These are phyloP conservation scores for Populus ilicifolia DNA, from an alignment of 345 rosid species.

Conservation along the genomic window DNA sequence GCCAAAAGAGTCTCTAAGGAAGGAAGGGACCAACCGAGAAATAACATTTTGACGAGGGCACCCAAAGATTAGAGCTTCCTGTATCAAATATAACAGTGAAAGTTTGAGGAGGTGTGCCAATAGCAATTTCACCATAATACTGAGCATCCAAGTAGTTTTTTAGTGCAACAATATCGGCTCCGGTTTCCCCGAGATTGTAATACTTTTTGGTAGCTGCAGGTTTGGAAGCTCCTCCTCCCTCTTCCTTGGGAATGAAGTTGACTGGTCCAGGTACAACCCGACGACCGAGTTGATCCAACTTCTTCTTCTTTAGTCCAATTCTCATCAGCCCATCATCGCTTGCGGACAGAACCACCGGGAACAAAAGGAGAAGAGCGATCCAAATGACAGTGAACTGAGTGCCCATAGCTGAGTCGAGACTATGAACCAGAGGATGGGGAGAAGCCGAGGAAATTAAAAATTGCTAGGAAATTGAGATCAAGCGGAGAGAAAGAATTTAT, in stretches of 20 bases:
- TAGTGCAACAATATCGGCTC: slow-evolving; percentile 10
- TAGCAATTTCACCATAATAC: slow-evolving; percentile 30
- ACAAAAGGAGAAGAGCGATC: slow-evolving; percentile 30
- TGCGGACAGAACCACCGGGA: slow-evolving; percentile 12
- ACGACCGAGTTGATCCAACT: slow-evolving; percentile 8
- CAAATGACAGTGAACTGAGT: slow-evolving; percentile 16
- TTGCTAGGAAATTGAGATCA: not conserved
- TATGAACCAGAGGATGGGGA: no score
- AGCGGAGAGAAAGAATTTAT: not conserved
- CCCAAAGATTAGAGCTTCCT: slow-evolving; percentile 36
- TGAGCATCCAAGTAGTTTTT: slow-evolving; percentile 32
- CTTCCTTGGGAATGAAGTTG: slow-evolving; percentile 4
- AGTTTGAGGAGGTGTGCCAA: slow-evolving; percentile 30
- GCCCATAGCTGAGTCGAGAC: slow-evolving; percentile 28
- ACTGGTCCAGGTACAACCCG: not conserved
- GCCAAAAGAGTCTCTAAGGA: not conserved
- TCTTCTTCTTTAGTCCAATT: slow-evolving; percentile 22
- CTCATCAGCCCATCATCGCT: slow-evolving; percentile 17
- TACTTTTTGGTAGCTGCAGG: slow-evolving; percentile 2
- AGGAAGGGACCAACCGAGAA: slow-evolving; percentile 18
- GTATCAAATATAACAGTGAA: slow-evolving; percentile 32
- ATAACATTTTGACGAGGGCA: slow-evolving; percentile 27
- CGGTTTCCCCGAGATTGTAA: not conserved
- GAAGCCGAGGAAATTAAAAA: no score
- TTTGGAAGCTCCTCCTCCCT: not conserved